Percentiles rank a stretch among this genome's conserved stretches.
These are phyloP conservation scores for Plasmodium coatneyi DNA, from an alignment of 169 alveolate genomes.

Conservation along the genomic window DNA sequence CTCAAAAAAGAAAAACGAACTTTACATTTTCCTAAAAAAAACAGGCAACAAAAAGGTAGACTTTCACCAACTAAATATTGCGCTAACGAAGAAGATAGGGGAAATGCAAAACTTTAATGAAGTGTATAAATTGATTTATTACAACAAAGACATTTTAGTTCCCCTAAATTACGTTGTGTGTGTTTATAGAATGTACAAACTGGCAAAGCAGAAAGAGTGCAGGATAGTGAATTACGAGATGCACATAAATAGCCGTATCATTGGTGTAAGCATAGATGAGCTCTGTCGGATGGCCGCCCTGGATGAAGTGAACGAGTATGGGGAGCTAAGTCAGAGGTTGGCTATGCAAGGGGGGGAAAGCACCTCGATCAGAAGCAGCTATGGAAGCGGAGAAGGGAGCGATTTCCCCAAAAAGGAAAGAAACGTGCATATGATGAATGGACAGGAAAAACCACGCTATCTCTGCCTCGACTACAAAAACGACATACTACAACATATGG, in stretches of 20 bases:
- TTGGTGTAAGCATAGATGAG: conserved; percentile 17
- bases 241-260: conserved; percentile 20
- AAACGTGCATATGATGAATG: background rate
- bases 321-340: conserved; percentile 4
- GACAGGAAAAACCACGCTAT: background rate
- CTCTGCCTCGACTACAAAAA: conserved; percentile 35
- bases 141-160: conserved; percentile 64
- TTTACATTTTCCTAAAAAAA: conserved; percentile 9
- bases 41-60: conserved; percentile 25
- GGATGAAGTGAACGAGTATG: conserved; percentile 11
- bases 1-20: conserved; percentile 65
- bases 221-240: conserved; percentile 13
- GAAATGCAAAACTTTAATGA: conserved; percentile 58
- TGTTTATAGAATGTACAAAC: conserved; percentile 53
- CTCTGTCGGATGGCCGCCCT: conserved; percentile 10
- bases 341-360: background rate
- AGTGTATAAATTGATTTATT: conserved; percentile 62
- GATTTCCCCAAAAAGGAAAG: background rate
- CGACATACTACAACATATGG: conserved; percentile 53
- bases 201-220: conserved; percentile 38
- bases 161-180: conserved; percentile 70
- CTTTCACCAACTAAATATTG: conserved; percentile 48
- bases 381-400: background rate
- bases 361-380: background rate
- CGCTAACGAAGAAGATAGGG: conserved; percentile 41